Conservation (phyloP, 192 early-diverging fungal genomes). For the Entomortierella chlamydospora region DNA sequence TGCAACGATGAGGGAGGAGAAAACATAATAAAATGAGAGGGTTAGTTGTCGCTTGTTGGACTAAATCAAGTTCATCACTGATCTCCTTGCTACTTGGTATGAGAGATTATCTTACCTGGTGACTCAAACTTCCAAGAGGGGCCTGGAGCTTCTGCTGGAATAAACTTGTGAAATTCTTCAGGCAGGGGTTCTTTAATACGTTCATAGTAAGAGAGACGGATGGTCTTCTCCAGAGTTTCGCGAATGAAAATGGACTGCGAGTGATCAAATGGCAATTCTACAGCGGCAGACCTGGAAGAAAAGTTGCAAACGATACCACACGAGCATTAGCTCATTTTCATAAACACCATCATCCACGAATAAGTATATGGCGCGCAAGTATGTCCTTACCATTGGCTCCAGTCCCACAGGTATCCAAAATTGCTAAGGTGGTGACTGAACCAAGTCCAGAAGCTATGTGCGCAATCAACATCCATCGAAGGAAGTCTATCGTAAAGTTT, state of each 20-base stretch:
- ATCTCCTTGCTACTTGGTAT: not conserved
- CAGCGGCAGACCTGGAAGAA: conserved; percentile 60
- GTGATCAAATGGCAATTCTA: conserved; percentile 63
- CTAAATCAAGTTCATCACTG: not conserved
- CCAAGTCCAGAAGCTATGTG: conserved; percentile 87
- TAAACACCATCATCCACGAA: too few species aligned
- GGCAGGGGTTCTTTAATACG: conserved; percentile 85
- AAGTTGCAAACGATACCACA: too few species aligned
- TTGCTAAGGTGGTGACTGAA: conserved; percentile 94
- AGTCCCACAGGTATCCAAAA: conserved; percentile 92
- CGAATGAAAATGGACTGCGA: conserved; percentile 80
- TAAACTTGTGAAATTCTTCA: conserved; percentile 65
- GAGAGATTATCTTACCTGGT: conserved; percentile 41
- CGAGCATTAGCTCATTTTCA: too few species aligned
- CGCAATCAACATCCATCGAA: conserved; percentile 87
- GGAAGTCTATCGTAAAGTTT: conserved; percentile 74
- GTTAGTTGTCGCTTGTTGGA: too few species aligned
- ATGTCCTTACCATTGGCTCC: conserved; percentile 79
- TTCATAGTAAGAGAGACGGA: conserved; percentile 92
- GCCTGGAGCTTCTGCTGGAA: conserved; percentile 73
- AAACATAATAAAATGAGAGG: not conserved
- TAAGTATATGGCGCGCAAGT: too few species aligned
- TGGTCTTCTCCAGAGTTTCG: conserved; percentile 88
- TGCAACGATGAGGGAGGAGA: not conserved
- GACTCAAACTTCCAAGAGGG: conserved; percentile 80